Conservation (phyloP, 2,329 filamentous ascomycete genomes). For the Mycocentrospora acerina region DNA sequence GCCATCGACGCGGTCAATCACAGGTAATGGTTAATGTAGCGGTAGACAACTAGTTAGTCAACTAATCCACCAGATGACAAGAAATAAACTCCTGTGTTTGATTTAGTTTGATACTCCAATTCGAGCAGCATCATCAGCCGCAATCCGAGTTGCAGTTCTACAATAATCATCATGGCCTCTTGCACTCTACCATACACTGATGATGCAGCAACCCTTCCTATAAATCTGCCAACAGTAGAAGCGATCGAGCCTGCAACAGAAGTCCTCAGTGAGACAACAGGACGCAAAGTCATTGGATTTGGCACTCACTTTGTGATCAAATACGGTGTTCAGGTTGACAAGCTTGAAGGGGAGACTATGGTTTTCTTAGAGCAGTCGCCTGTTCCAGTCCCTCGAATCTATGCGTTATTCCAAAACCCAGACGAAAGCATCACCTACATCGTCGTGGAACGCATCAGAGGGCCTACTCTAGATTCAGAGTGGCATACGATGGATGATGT, state of each 20-base stretch:
- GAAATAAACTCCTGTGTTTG: too few species aligned
- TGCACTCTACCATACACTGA: constrained; percentile 16
- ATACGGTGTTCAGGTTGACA: constrained; percentile 8
- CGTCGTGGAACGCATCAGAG: constrained; percentile 13
- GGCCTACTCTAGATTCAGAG: constrained; percentile 1
- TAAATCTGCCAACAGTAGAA: constrained; percentile 15
- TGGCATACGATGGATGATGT: constrained; percentile 6
- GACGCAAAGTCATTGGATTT: constrained; percentile 11
- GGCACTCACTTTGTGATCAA: constrained; percentile 15
- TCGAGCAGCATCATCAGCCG: too few species aligned
- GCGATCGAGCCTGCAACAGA: constrained; percentile 20
- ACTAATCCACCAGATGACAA: too few species aligned
- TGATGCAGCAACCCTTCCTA: constrained; percentile 16
- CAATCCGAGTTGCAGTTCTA: too few species aligned
- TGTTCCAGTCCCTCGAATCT: constrained; percentile 10
- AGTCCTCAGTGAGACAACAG: constrained; percentile 10
- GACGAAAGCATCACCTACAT: constrained; percentile 4
- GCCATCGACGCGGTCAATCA: too few species aligned
- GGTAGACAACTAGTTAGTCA: too few species aligned
- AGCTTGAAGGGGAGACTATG: constrained; percentile 10
- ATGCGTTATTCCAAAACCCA: constrained; percentile 8
- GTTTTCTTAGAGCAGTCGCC: constrained; percentile 10
- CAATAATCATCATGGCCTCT: constrained; percentile 9
- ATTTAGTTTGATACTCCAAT: too few species aligned
- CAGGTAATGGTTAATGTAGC: too few species aligned